Evolutionary conservation across 2,329 filamentous ascomycete species (phyloP).

Genomic region (Penicillium decumbens): DNA sequence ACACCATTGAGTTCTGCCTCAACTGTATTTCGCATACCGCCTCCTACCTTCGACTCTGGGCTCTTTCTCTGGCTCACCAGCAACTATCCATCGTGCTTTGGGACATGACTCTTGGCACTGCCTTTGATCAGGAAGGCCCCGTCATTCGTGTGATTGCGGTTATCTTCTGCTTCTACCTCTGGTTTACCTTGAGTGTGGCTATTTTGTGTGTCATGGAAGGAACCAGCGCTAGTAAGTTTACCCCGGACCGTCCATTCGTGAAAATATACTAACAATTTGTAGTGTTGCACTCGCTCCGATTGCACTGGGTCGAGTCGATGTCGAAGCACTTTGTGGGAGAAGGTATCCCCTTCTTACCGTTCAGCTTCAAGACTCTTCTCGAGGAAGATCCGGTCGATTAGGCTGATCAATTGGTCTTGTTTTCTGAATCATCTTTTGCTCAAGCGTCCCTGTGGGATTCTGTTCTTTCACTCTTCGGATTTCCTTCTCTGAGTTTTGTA

Average conservation of each 20-base stretch:
- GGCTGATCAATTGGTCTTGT: constrained; percentile 3
- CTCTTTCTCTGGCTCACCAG: constrained; percentile 92
- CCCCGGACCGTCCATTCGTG: neutral
- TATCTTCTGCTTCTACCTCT: constrained; percentile 76
- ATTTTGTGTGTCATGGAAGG: constrained; percentile 94
- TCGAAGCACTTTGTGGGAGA: constrained; percentile 95
- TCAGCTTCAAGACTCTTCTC: constrained; percentile 77
- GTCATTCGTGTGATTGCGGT: constrained; percentile 71
- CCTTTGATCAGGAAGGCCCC: constrained; percentile 61
- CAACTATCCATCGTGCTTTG: constrained; percentile 94
- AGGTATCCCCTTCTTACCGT: constrained; percentile 80
- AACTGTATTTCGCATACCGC: constrained; percentile 99
- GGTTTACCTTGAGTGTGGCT: constrained; percentile 78
- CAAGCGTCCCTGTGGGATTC: constrained; percentile 16
- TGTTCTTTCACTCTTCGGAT: constrained; percentile 11
- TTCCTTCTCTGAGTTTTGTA: constrained; percentile 19
- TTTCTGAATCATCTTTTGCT: constrained; percentile 12
- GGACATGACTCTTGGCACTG: constrained; percentile 85
- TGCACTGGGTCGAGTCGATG: constrained; percentile 97
- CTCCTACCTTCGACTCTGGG: constrained; percentile 97
- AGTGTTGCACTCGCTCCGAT: constrained; percentile 79
- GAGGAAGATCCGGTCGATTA: constrained; percentile 66
- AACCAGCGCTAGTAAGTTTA: constrained; percentile 64
- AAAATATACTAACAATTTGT: constrained; percentile 1
- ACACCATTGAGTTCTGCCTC: constrained; percentile 98